Conservation (phyloP, 345 rosid species). For the Excoecaria agallocha region DNA sequence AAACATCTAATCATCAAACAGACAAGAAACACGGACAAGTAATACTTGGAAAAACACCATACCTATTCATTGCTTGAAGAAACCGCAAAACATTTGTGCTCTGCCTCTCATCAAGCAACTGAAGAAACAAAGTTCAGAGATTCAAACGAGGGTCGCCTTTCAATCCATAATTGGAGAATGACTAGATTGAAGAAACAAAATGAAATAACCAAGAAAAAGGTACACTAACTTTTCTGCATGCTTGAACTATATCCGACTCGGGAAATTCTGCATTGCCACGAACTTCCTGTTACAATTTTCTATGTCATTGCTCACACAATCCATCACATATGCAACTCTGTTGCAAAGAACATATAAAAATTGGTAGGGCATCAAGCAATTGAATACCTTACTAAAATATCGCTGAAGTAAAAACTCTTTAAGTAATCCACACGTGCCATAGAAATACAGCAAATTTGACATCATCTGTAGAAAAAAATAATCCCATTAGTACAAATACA, state of each 20-base stretch:
- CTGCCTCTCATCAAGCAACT: constrained; percentile 36
- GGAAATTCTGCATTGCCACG: constrained; percentile 29
- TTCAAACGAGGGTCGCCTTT: background rate
- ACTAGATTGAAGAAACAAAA: background rate
- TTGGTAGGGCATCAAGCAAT: background rate
- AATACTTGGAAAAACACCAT: background rate
- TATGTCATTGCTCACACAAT: background rate
- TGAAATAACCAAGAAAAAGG: background rate
- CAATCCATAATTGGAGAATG: background rate
- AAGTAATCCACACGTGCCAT: constrained; percentile 31
- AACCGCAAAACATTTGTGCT: constrained; percentile 24
- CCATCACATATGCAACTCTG: background rate
- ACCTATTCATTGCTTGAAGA: constrained; percentile 29
- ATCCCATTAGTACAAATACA: background rate
- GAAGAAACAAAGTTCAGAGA: constrained; percentile 1
- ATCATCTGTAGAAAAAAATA: constrained; percentile 19
- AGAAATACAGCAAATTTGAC: constrained; percentile 30
- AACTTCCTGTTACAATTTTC: constrained; percentile 25
- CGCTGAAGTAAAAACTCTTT: constrained; percentile 32
- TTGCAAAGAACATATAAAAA: background rate
- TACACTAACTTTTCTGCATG: constrained; percentile 30
- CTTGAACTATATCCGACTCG: constrained; percentile 29
- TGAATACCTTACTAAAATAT: constrained; percentile 32
- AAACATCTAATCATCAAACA: background rate
- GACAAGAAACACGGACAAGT: background rate